Base-by-base conservation (phyloP, 192 early-diverging fungal genomes). In the Kappamyces sp. region DNA sequence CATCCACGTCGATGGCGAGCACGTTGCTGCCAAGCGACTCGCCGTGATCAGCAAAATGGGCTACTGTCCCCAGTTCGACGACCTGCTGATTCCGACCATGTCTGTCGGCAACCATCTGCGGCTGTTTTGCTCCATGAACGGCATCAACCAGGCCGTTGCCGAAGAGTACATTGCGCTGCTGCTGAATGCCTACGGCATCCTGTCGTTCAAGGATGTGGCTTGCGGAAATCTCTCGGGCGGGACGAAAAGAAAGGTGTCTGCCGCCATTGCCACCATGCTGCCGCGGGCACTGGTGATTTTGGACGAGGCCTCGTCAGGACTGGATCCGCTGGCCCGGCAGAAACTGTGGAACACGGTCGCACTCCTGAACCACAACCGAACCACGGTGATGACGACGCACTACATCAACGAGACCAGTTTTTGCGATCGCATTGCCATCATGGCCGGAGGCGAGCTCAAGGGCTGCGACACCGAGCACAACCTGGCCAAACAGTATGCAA, bases 271-370 rank as follows among this genome's bases (percentile, higher is more conserved):
- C 11, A 32, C 34, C 5, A 55, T 55, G 53, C 36, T 55, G 3
- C 53, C 87, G 58, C 85, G 85, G 7, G 64, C 67, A 31, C 14
- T 71, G 9, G 47, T 71, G 7, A 8, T 71, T 15, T 41, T 84
- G 51, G 83, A 84, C 60, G 83, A 84, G 47, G 75, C 79, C 0
- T 76, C 85, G 0, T 74, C 80, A 0, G 84, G 84, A 1, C 67
- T 86, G 66, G 85, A 86, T 61, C 71, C 71, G 35, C 61, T 65
- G 40, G 61, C 69, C 1, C 68, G 75, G 2, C 67, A 71, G 42
- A 59, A 64, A 7, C 59, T 81, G 47, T 87, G 86, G 85, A 61
- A 75, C 14, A 31, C 84, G 40, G 72, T 87, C 54, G 22, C 22
- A 22, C 22, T 22, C 22, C 22, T 22, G 22, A 22, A 22, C 22